A percentile compares a stretch with the other conserved stretches of the same genome.
These are phyloP conservation scores for Pseudogymnoascus sp. DNA, from an alignment of 2,329 filamentous ascomycete species.

Conservation along the genomic window DNA sequence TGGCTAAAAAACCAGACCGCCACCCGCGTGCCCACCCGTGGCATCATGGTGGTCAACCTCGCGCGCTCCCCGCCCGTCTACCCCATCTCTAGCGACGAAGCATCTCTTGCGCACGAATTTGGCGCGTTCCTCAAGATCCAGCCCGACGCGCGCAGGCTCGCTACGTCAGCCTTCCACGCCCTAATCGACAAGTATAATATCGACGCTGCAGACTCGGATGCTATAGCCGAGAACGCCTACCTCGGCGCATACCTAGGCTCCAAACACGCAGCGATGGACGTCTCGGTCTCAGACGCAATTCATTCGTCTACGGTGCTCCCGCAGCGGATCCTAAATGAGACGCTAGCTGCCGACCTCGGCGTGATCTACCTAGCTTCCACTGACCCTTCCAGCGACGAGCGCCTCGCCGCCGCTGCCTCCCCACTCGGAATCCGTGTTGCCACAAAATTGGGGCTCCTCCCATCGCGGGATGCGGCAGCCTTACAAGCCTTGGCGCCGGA, in stretches of 20 bases:
- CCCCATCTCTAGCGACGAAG: slow-evolving; percentile 31
- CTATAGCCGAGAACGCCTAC: slow-evolving; percentile 14
- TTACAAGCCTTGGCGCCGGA: slow-evolving; percentile 37
- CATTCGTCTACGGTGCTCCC: slow-evolving; percentile 25
- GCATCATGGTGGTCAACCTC: slow-evolving; percentile 7
- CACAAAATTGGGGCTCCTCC: slow-evolving; percentile 37
- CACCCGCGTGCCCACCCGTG: background rate
- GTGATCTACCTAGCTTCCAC: slow-evolving; percentile 40
- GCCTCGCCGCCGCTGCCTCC: slow-evolving; percentile 32
- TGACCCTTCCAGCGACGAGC: slow-evolving; percentile 30
- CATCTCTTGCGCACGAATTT: slow-evolving; percentile 31
- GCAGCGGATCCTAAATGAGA: slow-evolving; percentile 32
- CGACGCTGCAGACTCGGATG: slow-evolving; percentile 23
- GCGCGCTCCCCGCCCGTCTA: slow-evolving; percentile 34
- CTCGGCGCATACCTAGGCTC: slow-evolving; percentile 34
- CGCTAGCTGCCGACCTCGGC: slow-evolving; percentile 22
- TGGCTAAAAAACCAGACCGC: background rate
- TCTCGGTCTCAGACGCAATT: slow-evolving; percentile 25
- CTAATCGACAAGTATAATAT: slow-evolving; percentile 25
- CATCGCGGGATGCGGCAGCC: slow-evolving; percentile 26
- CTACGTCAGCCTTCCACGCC: slow-evolving; percentile 28
- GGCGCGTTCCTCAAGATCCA: slow-evolving; percentile 34
- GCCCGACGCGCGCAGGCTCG: slow-evolving; percentile 22
- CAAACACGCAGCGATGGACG: slow-evolving; percentile 27
- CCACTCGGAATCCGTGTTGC: slow-evolving; percentile 33